Evolutionary conservation across 2,329 filamentous ascomycete species (phyloP).

Genomic region (Diaporthe eres): DNA sequence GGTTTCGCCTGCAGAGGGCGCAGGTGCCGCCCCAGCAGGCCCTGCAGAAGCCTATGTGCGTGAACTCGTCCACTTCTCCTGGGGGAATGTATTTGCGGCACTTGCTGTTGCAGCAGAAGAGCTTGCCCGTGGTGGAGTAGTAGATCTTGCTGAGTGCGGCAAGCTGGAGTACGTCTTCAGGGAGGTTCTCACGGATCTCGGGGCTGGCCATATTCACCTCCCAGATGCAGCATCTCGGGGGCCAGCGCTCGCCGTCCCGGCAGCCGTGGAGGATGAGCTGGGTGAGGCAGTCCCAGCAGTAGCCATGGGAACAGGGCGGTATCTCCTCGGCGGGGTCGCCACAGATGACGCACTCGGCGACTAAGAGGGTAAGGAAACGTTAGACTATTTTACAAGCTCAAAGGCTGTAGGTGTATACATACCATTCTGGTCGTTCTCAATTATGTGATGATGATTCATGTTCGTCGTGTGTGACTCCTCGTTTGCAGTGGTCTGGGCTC

Average conservation of each 20-base stretch:
- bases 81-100: neutral
- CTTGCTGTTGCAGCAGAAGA: neutral
- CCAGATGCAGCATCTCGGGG: neutral
- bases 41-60: neutral
- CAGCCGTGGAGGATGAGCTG: neutral
- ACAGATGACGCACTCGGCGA: neutral
- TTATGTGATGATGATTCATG: neutral
- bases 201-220: neutral
- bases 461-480: too few species aligned
- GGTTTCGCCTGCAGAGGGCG: neutral
- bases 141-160: neutral
- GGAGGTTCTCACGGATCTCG: neutral
- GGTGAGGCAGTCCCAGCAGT: neutral
- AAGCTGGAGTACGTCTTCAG: neutral
- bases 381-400: neutral
- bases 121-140: neutral
- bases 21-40: conserved; percentile 19
- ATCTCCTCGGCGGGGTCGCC: neutral
- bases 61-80: neutral
- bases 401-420: neutral
- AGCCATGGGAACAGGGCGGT: neutral
- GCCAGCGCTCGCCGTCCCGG: neutral
- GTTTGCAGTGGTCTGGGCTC: neutral
- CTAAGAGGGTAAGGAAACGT: neutral
- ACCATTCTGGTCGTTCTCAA: neutral